Evolutionary conservation across 1,284 basidiomycete genomes (phyloP), one percentile per base, ranked within the genome.

Genomic region (Sanghuangporus sanghuang): DNA sequence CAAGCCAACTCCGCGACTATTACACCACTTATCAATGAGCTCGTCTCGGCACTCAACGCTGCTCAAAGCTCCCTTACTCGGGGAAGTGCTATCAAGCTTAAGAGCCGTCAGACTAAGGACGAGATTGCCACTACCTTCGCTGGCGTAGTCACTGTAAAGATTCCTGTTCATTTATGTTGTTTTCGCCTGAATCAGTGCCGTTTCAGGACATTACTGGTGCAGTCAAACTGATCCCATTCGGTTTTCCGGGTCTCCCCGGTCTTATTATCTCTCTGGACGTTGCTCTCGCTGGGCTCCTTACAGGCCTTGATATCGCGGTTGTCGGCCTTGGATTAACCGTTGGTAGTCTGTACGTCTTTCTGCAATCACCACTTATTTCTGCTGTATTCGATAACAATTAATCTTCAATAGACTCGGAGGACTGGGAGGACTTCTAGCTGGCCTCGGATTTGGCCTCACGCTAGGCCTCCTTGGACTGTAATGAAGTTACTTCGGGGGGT

Each of bases 401-500:
- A 1, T 23, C 9, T 57, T 27, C n/a, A 55, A 16, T 57, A 72
- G 71, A 32, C 63, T 73, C 21, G 63, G 64, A 12, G 65, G 71
- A 56, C 69, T 73, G 39, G 68, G 68, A 38, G 64, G 55, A 3
- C 57, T 73, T 7, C 66, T 73, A 2, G 55, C 59, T 23, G 59
- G 61, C 32, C 68, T 72, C 27, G 69, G 70, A 14, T 63, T 71
- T 16, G 70, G 70, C 11, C 67, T 73, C 16, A 69, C 70, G 4
- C 66, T 73, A 2, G 57, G 59, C 27, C 57, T 58, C 23, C 68
- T 72, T 18, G 69, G 70, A 9, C 63, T 73, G 21, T 32, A 23
- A 27, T 54, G 32, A 54, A 18, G 35, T 14, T 23, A 16, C 32
- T 36, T 54, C 27, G 32, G 32, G 35, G 53, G 11, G n/a, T n/a